phyloP scores from a whole-genome alignment of 176 grass and related monocot species.

The Echinochloa phyllopogon region DNA sequence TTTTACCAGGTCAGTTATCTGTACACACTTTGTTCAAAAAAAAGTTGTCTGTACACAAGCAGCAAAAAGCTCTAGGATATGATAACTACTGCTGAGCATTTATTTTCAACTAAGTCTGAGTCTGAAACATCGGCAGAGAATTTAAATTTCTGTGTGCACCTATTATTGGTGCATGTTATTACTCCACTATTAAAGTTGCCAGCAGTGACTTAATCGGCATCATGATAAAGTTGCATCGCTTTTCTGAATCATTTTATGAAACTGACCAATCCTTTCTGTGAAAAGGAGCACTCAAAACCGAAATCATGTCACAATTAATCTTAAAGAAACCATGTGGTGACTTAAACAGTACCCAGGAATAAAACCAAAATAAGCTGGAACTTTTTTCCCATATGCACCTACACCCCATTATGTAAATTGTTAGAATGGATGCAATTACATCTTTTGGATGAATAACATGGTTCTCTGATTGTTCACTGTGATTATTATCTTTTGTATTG shows the following conservation, averaged over 20 bases:
- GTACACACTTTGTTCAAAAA: no score
- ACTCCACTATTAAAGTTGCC: background rate
- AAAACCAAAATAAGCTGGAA: background rate
- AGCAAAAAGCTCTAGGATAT: background rate
- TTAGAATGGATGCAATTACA: background rate
- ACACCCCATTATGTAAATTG: background rate
- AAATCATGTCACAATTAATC: background rate
- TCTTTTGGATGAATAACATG: background rate
- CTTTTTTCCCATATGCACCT: background rate
- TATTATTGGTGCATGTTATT: background rate
- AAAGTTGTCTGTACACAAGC: background rate
- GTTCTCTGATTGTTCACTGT: background rate
- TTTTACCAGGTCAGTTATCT: background rate
- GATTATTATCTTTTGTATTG: background rate
- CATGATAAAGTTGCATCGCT: conserved; percentile 18
- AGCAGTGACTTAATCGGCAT: background rate
- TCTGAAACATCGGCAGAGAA: background rate
- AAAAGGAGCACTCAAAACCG: background rate
- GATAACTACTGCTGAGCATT: background rate
- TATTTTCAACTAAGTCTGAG: background rate
- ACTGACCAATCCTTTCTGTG: background rate
- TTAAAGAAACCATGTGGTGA: background rate
- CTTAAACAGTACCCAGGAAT: background rate
- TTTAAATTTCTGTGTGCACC: background rate
- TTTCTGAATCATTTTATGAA: conserved; percentile 8